These are phyloP conservation scores for Wickerhamiella occidentalis DNA, from an alignment of 805 yeast genomes.

Conservation along the genomic window DNA sequence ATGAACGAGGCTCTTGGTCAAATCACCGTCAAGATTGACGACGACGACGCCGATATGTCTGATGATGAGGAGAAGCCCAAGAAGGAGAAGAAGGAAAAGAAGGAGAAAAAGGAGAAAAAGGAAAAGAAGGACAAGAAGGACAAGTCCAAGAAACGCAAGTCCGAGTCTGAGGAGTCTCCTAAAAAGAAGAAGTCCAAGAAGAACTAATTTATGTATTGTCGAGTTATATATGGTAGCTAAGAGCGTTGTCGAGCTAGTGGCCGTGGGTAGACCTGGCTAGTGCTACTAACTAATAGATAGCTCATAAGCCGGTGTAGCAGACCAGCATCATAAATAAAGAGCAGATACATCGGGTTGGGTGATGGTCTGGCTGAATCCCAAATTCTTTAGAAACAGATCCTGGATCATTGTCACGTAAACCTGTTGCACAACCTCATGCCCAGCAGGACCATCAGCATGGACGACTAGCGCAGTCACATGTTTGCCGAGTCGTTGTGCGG, in stretches of 20 bases:
- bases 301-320: no score
- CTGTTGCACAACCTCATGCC: constrained; percentile 23
- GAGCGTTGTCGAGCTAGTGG: no score
- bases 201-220: constrained; percentile 22
- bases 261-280: no score
- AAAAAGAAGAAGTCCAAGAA: constrained; percentile 41
- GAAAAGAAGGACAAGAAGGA: constrained; percentile 41
- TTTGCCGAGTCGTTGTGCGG: constrained; percentile 18
- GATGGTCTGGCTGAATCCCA: background rate
- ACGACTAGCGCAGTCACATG: constrained; percentile 24
- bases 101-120: constrained; percentile 38
- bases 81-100: constrained; percentile 35
- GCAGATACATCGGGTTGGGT: constrained; percentile 6
- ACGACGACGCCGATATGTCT: constrained; percentile 35
- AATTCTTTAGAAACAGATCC: background rate
- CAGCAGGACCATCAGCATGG: constrained; percentile 26
- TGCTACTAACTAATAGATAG: no score
- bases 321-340: constrained; percentile 1
- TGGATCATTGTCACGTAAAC: background rate
- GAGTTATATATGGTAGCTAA: background rate
- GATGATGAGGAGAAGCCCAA: constrained; percentile 25
- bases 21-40: constrained; percentile 32
- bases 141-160: constrained; percentile 37
- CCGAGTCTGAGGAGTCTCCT: constrained; percentile 6
- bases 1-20: constrained; percentile 80